Percentiles rank a stretch among this genome's conserved stretches.
Conservation (phyloP, 2,329 filamentous ascomycete species). For the Beauveria bassiana region DNA sequence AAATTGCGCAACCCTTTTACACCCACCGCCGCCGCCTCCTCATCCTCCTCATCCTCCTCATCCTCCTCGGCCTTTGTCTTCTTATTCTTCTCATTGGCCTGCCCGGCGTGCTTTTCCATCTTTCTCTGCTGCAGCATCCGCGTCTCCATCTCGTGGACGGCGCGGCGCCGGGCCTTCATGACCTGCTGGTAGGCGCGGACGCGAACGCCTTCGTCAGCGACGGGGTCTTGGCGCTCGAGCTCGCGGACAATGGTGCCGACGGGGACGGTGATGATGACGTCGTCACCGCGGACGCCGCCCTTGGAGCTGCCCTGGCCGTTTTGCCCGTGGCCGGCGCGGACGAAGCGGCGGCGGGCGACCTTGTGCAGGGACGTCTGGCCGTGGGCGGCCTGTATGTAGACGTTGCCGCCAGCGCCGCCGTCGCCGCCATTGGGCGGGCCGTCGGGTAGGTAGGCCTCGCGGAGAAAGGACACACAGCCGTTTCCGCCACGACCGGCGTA, state of each 20-base stretch:
- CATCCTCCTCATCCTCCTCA: conserved; percentile 19
- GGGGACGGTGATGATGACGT: conserved; percentile 82
- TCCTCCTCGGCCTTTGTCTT: conserved; percentile 12
- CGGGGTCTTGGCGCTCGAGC: conserved; percentile 68
- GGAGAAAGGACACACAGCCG: conserved; percentile 88
- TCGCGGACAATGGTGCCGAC: conserved; percentile 88
- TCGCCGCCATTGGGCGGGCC: conserved; percentile 93
- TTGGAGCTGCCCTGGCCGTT: conserved; percentile 68
- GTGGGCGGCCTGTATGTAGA: conserved; percentile 89
- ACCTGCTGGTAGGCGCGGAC: conserved; percentile 18
- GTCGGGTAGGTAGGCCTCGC: conserved; percentile 81
- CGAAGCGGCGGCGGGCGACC: conserved; percentile 65
- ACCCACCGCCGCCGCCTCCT: conserved; percentile 12
- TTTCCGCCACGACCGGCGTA: conserved; percentile 77
- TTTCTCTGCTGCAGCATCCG: conserved; percentile 16
- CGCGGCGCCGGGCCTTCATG: conserved; percentile 25
- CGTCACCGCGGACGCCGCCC: conserved; percentile 74
- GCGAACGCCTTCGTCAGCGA: conserved; percentile 52
- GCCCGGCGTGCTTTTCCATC: conserved; percentile 1
- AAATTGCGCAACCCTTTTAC: neutral
- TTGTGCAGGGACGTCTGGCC: conserved; percentile 93
- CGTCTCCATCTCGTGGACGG: conserved; percentile 28
- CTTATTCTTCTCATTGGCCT: neutral
- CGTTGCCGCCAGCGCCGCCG: conserved; percentile 80
- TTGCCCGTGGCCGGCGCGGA: conserved; percentile 68